phyloP scores from a whole-genome alignment of 2,329 filamentous ascomycete genomes.

The Cyclaneusma minus region DNA sequence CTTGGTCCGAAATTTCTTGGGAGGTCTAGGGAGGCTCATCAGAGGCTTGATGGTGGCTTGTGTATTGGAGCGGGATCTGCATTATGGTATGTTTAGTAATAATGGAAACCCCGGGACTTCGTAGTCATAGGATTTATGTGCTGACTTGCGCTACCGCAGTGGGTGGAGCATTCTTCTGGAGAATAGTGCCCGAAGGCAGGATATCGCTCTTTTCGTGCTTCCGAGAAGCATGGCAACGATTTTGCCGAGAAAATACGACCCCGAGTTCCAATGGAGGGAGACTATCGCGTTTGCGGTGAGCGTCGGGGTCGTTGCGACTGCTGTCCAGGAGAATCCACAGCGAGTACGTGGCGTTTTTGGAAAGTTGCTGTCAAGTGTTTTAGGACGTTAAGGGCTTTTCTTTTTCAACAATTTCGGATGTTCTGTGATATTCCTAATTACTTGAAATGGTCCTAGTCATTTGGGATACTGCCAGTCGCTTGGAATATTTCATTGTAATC shows the following conservation, averaged over 20 bases:
- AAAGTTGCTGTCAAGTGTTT: constrained; percentile 29
- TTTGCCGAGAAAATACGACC: constrained; percentile 52
- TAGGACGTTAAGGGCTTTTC: no score
- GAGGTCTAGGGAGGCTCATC: constrained; percentile 27
- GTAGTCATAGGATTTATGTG: no score
- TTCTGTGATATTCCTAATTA: no score
- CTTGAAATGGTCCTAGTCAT: no score
- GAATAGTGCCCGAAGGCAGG: constrained; percentile 45
- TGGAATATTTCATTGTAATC: no score
- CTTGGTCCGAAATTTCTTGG: constrained; percentile 55
- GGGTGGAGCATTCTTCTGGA: constrained; percentile 74
- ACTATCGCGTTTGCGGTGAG: constrained; percentile 49
- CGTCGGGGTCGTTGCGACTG: constrained; percentile 55
- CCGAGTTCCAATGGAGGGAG: constrained; percentile 51
- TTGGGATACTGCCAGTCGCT: no score
- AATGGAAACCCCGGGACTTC: no score
- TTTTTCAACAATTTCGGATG: no score
- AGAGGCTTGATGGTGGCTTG: constrained; percentile 42
- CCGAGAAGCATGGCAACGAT: constrained; percentile 63
- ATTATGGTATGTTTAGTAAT: no score
- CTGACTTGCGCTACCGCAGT: no score
- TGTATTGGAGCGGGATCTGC: constrained; percentile 59
- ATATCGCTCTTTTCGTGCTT: constrained; percentile 67
- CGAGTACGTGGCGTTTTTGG: constrained; percentile 57
- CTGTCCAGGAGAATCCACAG: constrained; percentile 42